Conservation (phyloP, 1,139 yeast genomes). For the Pichiaceae sp. region DNA sequence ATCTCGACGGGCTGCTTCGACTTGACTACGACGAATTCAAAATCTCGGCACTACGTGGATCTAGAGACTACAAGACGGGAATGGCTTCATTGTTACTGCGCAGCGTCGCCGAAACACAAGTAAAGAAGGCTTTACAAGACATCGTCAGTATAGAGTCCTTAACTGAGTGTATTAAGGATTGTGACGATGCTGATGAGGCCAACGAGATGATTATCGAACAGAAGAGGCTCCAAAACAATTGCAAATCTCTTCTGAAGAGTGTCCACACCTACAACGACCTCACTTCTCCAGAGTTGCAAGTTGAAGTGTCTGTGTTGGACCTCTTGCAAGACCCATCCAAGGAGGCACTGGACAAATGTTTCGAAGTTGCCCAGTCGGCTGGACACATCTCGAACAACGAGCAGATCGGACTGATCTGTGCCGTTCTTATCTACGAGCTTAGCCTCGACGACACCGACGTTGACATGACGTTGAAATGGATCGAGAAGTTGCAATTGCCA, state of each 20-base stretch:
- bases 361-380: conserved; percentile 6
- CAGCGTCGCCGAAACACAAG: not conserved
- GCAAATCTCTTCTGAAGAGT: not conserved
- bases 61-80: not conserved
- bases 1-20: not conserved
- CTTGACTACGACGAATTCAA: not conserved
- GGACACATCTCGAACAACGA: conserved; percentile 6
- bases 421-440: conserved; percentile 17
- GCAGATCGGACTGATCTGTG: conserved; percentile 14
- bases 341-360: conserved; percentile 10
- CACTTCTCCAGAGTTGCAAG: not conserved
- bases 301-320: not conserved
- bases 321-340: not conserved
- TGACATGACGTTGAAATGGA: conserved; percentile 9
- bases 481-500: conserved; percentile 16
- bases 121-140: not conserved
- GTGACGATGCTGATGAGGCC: not conserved
- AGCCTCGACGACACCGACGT: conserved; percentile 8
- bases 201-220: no score
- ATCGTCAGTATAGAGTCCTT: not conserved
- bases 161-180: not conserved
- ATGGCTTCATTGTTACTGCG: not conserved
- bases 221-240: no score
- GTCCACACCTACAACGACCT: not conserved
- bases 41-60: not conserved